These are phyloP conservation scores for Fraxinus floribunda DNA, from an alignment of 305 asterid species.

Conservation along the genomic window DNA sequence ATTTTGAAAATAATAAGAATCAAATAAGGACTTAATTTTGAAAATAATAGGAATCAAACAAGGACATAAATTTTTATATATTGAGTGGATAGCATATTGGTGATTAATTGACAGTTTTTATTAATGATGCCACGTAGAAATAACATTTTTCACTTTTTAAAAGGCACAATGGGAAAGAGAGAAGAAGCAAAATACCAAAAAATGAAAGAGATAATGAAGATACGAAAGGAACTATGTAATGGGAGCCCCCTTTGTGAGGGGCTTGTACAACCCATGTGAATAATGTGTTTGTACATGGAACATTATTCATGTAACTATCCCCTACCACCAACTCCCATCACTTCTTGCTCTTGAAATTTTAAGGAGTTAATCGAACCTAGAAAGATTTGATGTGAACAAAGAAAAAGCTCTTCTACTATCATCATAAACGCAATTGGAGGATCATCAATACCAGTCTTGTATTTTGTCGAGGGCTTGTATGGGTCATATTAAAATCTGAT, in stretches of 20 bases:
- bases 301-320: neutral
- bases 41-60: too few species aligned
- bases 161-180: neutral
- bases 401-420: neutral
- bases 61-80: too few species aligned
- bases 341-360: neutral
- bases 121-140: neutral
- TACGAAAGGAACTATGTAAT: neutral
- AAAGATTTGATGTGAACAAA: neutral
- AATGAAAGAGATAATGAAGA: neutral
- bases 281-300: too few species aligned
- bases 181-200: neutral
- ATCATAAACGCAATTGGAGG: neutral
- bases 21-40: too few species aligned
- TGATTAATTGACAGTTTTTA: neutral
- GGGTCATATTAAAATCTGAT: too few species aligned
- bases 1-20: too few species aligned
- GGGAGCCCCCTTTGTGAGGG: too few species aligned
- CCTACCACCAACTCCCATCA: neutral
- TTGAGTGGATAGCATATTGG: neutral
- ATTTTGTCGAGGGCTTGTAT: too few species aligned
- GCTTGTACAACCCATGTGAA: too few species aligned
- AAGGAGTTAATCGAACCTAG: neutral
- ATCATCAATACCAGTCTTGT: neutral
- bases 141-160: neutral